phyloP scores from a whole-genome alignment of 1,284 basidiomycete species.

The Pascua sp. region DNA sequence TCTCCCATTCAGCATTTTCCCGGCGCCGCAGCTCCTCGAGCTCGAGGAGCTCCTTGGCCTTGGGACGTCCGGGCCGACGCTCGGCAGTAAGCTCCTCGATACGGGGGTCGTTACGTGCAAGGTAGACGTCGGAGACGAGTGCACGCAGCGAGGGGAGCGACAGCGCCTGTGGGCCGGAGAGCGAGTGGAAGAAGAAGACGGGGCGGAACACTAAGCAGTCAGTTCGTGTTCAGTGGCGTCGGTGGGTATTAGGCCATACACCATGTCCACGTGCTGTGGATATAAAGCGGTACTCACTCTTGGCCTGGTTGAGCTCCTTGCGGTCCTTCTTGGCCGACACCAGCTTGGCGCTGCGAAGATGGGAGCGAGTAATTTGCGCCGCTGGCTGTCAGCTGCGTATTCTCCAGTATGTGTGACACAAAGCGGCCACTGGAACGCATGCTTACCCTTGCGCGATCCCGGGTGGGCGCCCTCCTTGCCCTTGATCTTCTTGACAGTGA shows the following conservation, averaged over 20 bases:
- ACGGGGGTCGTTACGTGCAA: slow-evolving; percentile 67
- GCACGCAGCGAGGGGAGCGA: slow-evolving; percentile 66
- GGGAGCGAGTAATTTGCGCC: slow-evolving; percentile 67
- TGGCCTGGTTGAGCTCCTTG: slow-evolving; percentile 51
- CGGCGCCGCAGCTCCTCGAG: slow-evolving; percentile 67
- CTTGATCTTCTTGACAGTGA: slow-evolving; percentile 49
- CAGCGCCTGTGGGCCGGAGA: slow-evolving; percentile 59
- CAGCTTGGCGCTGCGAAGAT: slow-evolving; percentile 69
- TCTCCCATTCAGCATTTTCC: slow-evolving; percentile 71
- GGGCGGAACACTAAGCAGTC: slow-evolving; percentile 61
- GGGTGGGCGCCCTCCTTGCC: slow-evolving; percentile 48
- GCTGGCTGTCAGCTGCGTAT: slow-evolving; percentile 50
- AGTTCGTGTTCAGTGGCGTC: slow-evolving; percentile 1
- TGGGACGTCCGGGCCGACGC: slow-evolving; percentile 72
- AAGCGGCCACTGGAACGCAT: neutral
- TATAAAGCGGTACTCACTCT: slow-evolving; percentile 23
- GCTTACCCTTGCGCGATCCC: slow-evolving; percentile 46
- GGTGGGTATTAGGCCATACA: no score
- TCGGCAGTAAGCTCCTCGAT: slow-evolving; percentile 62
- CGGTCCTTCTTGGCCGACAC: slow-evolving; percentile 53
- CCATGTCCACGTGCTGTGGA: no score
- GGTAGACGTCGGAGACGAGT: slow-evolving; percentile 67
- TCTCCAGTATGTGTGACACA: no score
- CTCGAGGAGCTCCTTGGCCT: slow-evolving; percentile 65
- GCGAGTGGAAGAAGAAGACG: slow-evolving; percentile 71